phyloP scores from a whole-genome alignment of 805 yeast genomes.

The Cyberlindnera petersonii region DNA sequence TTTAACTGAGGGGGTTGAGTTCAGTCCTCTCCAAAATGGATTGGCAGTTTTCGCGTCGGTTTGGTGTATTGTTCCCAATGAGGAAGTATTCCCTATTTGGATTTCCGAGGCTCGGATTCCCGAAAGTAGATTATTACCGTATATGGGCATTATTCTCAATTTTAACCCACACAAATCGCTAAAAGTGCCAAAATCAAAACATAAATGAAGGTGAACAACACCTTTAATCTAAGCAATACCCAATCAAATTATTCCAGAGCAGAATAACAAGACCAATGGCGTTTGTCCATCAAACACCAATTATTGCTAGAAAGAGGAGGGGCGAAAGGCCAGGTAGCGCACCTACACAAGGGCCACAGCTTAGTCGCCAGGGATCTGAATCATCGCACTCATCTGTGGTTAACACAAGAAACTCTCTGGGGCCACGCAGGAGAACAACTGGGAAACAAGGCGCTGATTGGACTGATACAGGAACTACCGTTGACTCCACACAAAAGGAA shows the following conservation, averaged over 20 bases:
- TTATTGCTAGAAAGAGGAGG: slow-evolving; percentile 10
- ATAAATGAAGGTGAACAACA: too few species aligned
- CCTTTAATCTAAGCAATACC: too few species aligned
- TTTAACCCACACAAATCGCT: too few species aligned
- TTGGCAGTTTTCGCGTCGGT: neutral
- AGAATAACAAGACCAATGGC: too few species aligned
- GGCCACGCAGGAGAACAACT: neutral
- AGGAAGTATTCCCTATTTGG: neutral
- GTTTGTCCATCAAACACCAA: slow-evolving; percentile 3
- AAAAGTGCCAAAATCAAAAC: too few species aligned
- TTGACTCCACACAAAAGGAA: slow-evolving; percentile 21
- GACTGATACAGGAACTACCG: slow-evolving; percentile 7
- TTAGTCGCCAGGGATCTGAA: neutral
- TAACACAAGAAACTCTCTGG: neutral
- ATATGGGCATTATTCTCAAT: too few species aligned
- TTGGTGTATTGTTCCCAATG: neutral
- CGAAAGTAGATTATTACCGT: too few species aligned
- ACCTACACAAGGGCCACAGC: neutral
- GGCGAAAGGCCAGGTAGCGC: neutral
- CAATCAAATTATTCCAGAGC: too few species aligned
- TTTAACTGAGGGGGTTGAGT: too few species aligned
- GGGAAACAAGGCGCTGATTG: slow-evolving; percentile 15
- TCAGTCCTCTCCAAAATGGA: neutral
- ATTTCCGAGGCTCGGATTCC: too few species aligned
- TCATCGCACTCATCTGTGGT: neutral